phyloP scores from a whole-genome alignment of 352 stramenopile genomes.

The Globisporangium canariense region DNA sequence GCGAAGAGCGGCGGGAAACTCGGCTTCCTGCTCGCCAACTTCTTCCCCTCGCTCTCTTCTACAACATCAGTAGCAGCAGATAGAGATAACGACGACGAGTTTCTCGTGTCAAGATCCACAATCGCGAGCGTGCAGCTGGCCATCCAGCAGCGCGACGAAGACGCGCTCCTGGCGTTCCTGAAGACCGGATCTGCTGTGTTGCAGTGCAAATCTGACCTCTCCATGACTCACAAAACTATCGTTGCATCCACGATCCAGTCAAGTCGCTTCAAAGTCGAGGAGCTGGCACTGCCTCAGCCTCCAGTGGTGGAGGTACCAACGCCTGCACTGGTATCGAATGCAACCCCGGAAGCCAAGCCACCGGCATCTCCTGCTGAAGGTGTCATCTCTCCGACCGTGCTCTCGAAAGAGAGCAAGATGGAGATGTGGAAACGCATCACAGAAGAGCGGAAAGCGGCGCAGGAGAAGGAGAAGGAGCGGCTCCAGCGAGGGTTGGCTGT shows the following conservation, averaged over 20 bases:
- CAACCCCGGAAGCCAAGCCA: background rate
- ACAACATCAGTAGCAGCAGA: slow-evolving; percentile 2
- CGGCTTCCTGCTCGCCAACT: slow-evolving; percentile 35
- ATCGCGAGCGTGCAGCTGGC: slow-evolving; percentile 23
- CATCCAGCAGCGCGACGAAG: slow-evolving; percentile 22
- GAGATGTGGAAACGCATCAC: slow-evolving; percentile 66
- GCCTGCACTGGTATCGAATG: background rate
- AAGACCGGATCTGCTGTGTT: slow-evolving; percentile 15
- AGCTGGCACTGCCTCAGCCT: slow-evolving; percentile 8
- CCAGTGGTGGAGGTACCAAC: background rate
- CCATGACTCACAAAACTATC: slow-evolving; percentile 3
- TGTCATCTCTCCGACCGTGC: background rate
- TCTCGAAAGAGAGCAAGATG: slow-evolving; percentile 56
- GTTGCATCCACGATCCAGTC: slow-evolving; percentile 5
- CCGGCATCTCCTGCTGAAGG: background rate
- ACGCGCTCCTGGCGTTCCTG: slow-evolving; percentile 20
- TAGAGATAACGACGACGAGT: background rate
- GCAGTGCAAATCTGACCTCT: background rate
- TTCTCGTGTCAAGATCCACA: slow-evolving; percentile 16
- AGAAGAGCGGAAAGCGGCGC: slow-evolving; percentile 37
- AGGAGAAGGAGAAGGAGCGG: slow-evolving; percentile 21
- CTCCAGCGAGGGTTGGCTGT: slow-evolving; percentile 12
- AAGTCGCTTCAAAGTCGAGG: slow-evolving; percentile 20
- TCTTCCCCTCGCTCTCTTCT: slow-evolving; percentile 30
- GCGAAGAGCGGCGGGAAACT: slow-evolving; percentile 32